A percentile compares a stretch with the other conserved stretches of the same genome.
These are phyloP conservation scores for Botrytis cinerea DNA, from an alignment of 2,329 filamentous ascomycete genomes.

Conservation along the genomic window DNA sequence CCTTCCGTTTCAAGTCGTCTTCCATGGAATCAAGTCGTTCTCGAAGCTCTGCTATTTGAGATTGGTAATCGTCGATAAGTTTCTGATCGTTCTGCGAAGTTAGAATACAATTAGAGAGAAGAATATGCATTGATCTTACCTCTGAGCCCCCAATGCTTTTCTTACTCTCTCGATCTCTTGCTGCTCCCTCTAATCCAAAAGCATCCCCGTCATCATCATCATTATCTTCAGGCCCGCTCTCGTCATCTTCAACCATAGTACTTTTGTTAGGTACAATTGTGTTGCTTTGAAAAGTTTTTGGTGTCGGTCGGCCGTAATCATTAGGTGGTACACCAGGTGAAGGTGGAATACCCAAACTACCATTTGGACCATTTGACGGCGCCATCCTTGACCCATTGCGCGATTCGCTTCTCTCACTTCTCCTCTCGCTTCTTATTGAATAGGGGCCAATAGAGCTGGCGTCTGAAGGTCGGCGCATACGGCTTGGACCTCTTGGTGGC, in stretches of 20 bases:
- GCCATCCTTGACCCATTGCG: slow-evolving; percentile 42
- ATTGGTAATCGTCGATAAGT: slow-evolving; percentile 76
- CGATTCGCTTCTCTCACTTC: slow-evolving; percentile 33
- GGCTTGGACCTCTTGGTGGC: slow-evolving; percentile 57
- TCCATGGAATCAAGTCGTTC: slow-evolving; percentile 74
- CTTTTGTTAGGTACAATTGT: slow-evolving; percentile 98
- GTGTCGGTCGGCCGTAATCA: slow-evolving; percentile 73
- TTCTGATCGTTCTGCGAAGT: slow-evolving; percentile 63
- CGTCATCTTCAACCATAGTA: slow-evolving; percentile 94
- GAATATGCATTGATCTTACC: slow-evolving; percentile 35
- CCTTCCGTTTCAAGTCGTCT: slow-evolving; percentile 66
- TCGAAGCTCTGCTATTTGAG: slow-evolving; percentile 72
- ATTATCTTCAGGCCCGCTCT: slow-evolving; percentile 65
- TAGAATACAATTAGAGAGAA: slow-evolving; percentile 28
- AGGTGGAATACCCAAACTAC: slow-evolving; percentile 55
- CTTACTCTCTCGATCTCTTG: slow-evolving; percentile 44
- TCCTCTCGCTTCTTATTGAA: slow-evolving; percentile 41
- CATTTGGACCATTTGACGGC: slow-evolving; percentile 42
- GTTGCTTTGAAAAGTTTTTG: slow-evolving; percentile 91
- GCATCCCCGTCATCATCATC: slow-evolving; percentile 79
- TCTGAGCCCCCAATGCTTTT: slow-evolving; percentile 46
- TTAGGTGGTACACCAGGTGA: slow-evolving; percentile 61
- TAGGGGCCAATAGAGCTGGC: slow-evolving; percentile 54
- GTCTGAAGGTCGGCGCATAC: slow-evolving; percentile 52
- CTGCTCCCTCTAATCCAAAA: slow-evolving; percentile 57